Percentiles rank a stretch among this genome's conserved stretches.
These are phyloP conservation scores for Nannizziopsis arthrosporioides DNA, from an alignment of 2,329 filamentous ascomycete species.

Conservation along the genomic window DNA sequence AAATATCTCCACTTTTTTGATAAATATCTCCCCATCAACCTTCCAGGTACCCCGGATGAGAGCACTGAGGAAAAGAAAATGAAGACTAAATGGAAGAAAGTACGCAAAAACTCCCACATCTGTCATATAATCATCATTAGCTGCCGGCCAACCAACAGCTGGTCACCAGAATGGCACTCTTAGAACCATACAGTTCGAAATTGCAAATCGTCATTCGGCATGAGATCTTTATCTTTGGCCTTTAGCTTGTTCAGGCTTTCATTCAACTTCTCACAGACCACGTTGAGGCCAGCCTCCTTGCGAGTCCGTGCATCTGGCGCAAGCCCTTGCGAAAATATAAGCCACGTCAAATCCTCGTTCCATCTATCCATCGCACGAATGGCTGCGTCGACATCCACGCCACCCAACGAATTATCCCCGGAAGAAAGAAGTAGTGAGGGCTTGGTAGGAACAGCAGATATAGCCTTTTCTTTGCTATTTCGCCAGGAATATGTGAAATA, in stretches of 20 bases:
- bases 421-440: too few relatives aligned
- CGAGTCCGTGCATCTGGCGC: neutral
- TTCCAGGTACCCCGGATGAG: neutral
- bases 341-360: slow-evolving; percentile 34
- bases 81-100: too few relatives aligned
- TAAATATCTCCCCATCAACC: neutral
- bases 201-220: too few relatives aligned
- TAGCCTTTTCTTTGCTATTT: neutral
- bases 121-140: too few relatives aligned
- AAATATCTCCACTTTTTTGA: slow-evolving; percentile 1
- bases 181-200: too few relatives aligned
- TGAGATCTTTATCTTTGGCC: too few relatives aligned
- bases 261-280: slow-evolving; percentile 26
- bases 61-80: too few relatives aligned
- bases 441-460: neutral
- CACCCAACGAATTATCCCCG: neutral
- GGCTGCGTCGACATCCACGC: slow-evolving; percentile 24
- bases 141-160: too few relatives aligned
- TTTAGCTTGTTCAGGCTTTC: slow-evolving; percentile 14
- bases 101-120: too few relatives aligned
- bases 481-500: slow-evolving; percentile 20
- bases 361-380: slow-evolving; percentile 32
- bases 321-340: slow-evolving; percentile 24
- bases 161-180: too few relatives aligned
- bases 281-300: slow-evolving; percentile 14